A percentile compares a stretch with the other conserved stretches of the same genome.
Conservation (phyloP, 345 rosid genomes). For the Murraya koenigii region DNA sequence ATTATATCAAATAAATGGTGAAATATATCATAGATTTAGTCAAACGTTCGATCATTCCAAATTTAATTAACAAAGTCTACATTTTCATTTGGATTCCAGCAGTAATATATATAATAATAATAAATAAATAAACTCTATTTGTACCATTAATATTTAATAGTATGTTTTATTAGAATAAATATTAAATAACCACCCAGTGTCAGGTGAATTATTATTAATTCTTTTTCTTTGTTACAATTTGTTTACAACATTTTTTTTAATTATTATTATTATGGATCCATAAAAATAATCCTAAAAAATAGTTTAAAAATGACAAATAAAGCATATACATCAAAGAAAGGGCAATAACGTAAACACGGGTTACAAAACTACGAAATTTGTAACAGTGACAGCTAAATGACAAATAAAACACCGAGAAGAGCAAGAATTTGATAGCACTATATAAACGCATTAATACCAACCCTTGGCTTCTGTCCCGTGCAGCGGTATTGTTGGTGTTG, state of each 20-base stretch:
- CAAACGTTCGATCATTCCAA: no score
- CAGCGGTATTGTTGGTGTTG: not conserved
- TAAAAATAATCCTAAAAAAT: no score
- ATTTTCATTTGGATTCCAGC: no score
- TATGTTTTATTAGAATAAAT: no score
- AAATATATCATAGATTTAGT: not conserved
- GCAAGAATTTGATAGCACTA: not conserved
- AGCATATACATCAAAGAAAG: not conserved
- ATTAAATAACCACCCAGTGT: no score
- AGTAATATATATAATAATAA: no score
- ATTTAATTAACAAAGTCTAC: no score
- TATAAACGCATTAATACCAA: not conserved
- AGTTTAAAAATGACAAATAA: not conserved
- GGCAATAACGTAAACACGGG: not conserved
- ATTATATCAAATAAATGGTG: not conserved
- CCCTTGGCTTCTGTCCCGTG: not conserved
- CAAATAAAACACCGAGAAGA: not conserved
- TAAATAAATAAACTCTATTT: no score
- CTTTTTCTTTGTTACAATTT: no score
- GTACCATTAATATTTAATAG: accelerated
- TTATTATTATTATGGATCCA: no score
- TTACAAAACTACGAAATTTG: not conserved
- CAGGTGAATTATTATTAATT: no score
- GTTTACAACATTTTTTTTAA: no score
- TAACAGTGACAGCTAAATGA: not conserved